Conservation (phyloP, 352 stramenopile species). For the Globisporangium nagaii region DNA sequence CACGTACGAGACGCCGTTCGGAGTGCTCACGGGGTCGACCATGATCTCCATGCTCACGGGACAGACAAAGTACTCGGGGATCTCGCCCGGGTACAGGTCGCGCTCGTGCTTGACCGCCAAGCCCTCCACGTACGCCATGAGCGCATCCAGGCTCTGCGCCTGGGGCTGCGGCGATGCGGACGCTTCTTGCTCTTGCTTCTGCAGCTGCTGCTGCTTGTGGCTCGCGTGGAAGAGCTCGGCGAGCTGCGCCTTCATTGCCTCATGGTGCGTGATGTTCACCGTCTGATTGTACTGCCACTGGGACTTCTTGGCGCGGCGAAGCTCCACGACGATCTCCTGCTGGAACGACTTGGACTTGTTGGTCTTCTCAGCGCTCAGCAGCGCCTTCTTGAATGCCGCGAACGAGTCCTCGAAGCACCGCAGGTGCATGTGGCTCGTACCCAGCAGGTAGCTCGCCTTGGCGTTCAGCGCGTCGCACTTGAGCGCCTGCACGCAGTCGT, state of each 20-base stretch:
- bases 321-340: conserved; percentile 50
- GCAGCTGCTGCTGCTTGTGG: conserved; percentile 14
- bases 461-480: conserved; percentile 55
- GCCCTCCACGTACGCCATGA: conserved; percentile 64
- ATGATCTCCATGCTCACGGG: conserved; percentile 85
- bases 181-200: not conserved
- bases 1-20: conserved; percentile 73
- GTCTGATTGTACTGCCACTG: conserved; percentile 52
- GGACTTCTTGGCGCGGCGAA: conserved; percentile 57
- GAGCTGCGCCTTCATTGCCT: conserved; percentile 35
- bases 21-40: conserved; percentile 66
- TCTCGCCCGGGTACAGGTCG: conserved; percentile 39
- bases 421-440: conserved; percentile 50
- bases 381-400: conserved; percentile 41
- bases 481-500: conserved; percentile 60
- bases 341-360: conserved; percentile 50
- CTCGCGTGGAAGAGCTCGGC: conserved; percentile 25
- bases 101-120: conserved; percentile 39
- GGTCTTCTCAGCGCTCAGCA: conserved; percentile 46
- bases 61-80: conserved; percentile 78
- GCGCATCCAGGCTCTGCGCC: conserved; percentile 32
- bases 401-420: conserved; percentile 44
- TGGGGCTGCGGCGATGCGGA: too few relatives aligned
- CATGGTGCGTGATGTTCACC: conserved; percentile 30
- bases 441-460: conserved; percentile 74